Percentiles rank a stretch among this genome's conserved stretches.
These are phyloP conservation scores for Roridomyces roridus DNA, from an alignment of 768 basidiomycete species.

Conservation along the genomic window DNA sequence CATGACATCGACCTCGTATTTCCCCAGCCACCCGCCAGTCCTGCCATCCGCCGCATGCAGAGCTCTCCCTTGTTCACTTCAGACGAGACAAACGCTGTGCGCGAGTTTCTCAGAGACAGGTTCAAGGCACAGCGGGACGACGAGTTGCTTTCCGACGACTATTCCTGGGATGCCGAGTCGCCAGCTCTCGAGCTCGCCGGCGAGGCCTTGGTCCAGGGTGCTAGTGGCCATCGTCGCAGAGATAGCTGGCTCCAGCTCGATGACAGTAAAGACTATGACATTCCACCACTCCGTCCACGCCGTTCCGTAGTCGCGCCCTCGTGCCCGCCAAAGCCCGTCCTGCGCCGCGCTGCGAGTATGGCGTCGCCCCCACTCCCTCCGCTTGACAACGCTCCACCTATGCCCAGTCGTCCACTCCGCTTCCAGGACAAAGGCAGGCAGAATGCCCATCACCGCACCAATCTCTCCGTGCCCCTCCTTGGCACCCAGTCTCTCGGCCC, in stretches of 20 bases:
- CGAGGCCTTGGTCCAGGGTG: constrained; percentile 17
- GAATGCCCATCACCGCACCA: constrained; percentile 21
- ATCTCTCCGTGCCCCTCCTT: constrained; percentile 23
- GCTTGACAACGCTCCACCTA: constrained; percentile 1
- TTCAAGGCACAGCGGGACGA: constrained; percentile 22
- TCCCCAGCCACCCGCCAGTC: constrained; percentile 46
- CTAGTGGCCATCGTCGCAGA: neutral
- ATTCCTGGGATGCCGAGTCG: constrained; percentile 20
- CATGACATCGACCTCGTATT: constrained; percentile 39
- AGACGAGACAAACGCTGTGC: constrained; percentile 33
- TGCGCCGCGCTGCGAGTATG: constrained; percentile 24
- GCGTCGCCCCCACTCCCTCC: constrained; percentile 4
- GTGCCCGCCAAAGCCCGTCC: neutral
- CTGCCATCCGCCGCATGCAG: constrained; percentile 48
- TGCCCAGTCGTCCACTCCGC: constrained; percentile 13
- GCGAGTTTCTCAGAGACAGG: constrained; percentile 28
- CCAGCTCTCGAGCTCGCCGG: constrained; percentile 21
- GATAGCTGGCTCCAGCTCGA: constrained; percentile 11
- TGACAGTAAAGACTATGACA: neutral
- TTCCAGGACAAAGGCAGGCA: constrained; percentile 22
- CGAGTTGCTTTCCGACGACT: constrained; percentile 9
- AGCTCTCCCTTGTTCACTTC: constrained; percentile 48
- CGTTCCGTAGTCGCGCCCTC: neutral
- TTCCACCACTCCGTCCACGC: constrained; percentile 1
- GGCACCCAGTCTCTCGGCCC: constrained; percentile 4